These are phyloP conservation scores for Cryptosporidium parvum DNA, from an alignment of 169 alveolate species.

Conservation along the genomic window DNA sequence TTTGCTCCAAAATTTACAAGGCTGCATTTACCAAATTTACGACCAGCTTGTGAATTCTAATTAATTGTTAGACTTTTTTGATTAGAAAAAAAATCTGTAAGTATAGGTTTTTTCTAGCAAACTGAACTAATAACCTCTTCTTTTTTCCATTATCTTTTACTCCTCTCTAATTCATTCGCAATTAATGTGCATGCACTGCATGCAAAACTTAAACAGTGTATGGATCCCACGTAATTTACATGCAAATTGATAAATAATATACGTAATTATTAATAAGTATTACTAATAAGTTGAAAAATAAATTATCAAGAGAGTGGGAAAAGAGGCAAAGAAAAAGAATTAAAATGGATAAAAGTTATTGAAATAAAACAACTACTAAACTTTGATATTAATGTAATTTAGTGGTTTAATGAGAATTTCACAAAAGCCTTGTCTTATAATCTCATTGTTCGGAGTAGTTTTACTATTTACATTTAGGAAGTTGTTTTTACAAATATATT, in stretches of 20 bases:
- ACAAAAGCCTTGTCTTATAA: conserved; percentile 61
- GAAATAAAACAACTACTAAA: neutral
- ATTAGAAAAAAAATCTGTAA: neutral
- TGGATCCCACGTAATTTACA: neutral
- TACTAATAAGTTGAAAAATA: neutral
- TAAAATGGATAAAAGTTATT: neutral
- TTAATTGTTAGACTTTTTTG: neutral
- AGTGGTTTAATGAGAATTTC: conserved; percentile 40
- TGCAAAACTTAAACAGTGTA: neutral
- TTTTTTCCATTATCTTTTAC: neutral
- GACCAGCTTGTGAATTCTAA: neutral
- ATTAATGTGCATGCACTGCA: neutral
- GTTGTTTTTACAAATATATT: conserved; percentile 17
- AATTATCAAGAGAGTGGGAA: neutral
- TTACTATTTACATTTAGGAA: neutral
- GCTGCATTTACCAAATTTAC: neutral
- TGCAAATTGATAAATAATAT: neutral
- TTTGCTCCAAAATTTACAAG: conserved; percentile 2
- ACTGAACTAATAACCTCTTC: no score
- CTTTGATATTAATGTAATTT: conserved; percentile 10
- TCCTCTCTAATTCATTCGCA: neutral
- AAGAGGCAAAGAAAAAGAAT: neutral
- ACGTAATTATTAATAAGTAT: neutral
- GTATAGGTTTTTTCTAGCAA: neutral
- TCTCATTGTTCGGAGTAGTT: conserved; percentile 29